phyloP scores from a whole-genome alignment of 257 asterid species.

The Solanum pinnatisectum region DNA sequence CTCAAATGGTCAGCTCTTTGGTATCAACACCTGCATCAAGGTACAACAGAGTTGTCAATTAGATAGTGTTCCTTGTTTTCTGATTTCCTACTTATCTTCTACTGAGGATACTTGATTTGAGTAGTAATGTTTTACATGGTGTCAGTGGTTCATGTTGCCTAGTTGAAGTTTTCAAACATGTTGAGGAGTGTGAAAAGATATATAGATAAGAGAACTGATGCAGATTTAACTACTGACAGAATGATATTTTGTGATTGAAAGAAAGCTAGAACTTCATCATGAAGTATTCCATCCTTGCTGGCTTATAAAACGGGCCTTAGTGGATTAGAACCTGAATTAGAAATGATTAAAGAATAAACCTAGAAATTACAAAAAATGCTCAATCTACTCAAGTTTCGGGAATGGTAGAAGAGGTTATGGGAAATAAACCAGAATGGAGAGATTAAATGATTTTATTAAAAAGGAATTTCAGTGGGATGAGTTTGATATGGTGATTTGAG shows the following conservation, averaged over 20 bases:
- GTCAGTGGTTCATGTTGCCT: neutral
- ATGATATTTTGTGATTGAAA: neutral
- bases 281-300: neutral
- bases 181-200: neutral
- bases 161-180: neutral
- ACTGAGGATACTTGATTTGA: neutral
- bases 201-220: neutral
- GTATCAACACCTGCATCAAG: slow-evolving; percentile 92
- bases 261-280: neutral
- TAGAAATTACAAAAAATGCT: neutral
- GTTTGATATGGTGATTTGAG: neutral
- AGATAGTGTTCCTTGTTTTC: neutral
- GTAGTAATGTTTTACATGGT: neutral
- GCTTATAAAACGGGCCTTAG: neutral
- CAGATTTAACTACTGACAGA: neutral
- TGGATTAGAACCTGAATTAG: neutral
- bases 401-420: neutral
- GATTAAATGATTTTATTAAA: neutral
- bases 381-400: neutral
- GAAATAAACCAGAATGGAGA: neutral
- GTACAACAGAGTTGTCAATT: slow-evolving; percentile 32
- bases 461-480: neutral
- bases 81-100: neutral
- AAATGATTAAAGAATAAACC: neutral
- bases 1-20: slow-evolving; percentile 63